Evolutionary conservation across 2,329 filamentous ascomycete genomes (phyloP), one percentile per base, ranked within the genome.

Genomic region (Beauveria medogensis): DNA sequence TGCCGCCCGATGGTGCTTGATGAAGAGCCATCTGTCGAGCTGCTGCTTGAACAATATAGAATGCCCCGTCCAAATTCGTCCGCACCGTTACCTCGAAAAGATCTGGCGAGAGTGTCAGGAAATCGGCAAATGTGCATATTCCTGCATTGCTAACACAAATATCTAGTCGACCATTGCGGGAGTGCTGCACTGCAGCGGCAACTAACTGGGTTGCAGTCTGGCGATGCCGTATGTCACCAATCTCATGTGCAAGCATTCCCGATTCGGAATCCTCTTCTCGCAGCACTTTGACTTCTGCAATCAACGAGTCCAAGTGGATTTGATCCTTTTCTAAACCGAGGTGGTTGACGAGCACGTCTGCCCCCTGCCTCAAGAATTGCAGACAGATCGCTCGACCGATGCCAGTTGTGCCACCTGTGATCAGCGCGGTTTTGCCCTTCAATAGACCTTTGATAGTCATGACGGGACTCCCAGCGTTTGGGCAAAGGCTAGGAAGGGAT

Each of bases 101-200:
- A 61, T 87, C 82, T 1, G 85, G 82, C 10, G 84, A 79, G 48
- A 96, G 82, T 22, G 88, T 85, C 26, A 97, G 75, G 70, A 97
- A 95, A 66, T 95, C 90, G 62, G 88, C 87, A 74, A 97, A 97
- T 65, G 89, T 83, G 78, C 91, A 96, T 62, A 96, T 83, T 7
- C 92, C 92, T 4, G 92, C 92, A 76, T 96, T 96, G 72, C 86
- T 90, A 30, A 96, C 89, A 73, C 93, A 93, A 7, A 96, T 78
- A 73, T 91, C 88, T 40, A 92, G 75, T 4, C 84, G 78, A 0
- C 75, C 74, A 16, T 80, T 78, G 70, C 85, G 88, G 52, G 75
- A 75, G 62, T 76, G 74, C 62, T 81, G 72, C 1, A 92, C 87
- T 0, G 88, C 86, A 65, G 81, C 79, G 14, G 77, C 75, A 6